Percentiles rank a stretch among this genome's conserved stretches.
phyloP scores from a whole-genome alignment of 2,329 filamentous ascomycete species.

The Penicillium sp. region DNA sequence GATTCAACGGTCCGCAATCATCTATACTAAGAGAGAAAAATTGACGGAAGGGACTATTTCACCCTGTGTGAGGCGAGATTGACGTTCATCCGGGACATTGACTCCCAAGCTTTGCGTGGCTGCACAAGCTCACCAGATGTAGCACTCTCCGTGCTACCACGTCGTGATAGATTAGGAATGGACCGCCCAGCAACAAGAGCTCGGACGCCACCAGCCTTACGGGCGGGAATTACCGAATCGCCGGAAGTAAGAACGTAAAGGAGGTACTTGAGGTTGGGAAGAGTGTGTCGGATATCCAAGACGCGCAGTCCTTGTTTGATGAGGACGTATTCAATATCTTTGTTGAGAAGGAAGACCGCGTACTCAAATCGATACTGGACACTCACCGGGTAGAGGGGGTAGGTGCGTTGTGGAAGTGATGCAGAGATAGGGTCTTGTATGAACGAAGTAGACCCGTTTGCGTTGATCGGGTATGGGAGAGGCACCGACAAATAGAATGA shows the following conservation, averaged over 20 bases:
- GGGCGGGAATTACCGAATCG: conserved; percentile 50
- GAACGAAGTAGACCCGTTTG: conserved; percentile 63
- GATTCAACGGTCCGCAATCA: not conserved
- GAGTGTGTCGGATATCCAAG: conserved; percentile 80
- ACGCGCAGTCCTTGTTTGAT: conserved; percentile 63
- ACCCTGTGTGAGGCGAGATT: conserved; percentile 8
- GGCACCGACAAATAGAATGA: conserved; percentile 73
- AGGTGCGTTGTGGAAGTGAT: conserved; percentile 53
- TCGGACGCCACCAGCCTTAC: conserved; percentile 48
- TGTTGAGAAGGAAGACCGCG: conserved; percentile 91
- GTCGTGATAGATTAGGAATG: conserved; percentile 33
- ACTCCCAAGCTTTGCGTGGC: conserved; percentile 22
- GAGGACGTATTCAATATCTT: conserved; percentile 70
- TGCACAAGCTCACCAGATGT: conserved; percentile 25
- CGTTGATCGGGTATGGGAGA: conserved; percentile 68
- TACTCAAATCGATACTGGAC: conserved; percentile 91
- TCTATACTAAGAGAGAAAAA: not conserved
- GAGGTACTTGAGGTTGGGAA: conserved; percentile 88
- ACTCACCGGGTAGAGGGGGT: conserved; percentile 68
- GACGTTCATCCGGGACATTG: conserved; percentile 24
- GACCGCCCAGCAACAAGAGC: conserved; percentile 37
- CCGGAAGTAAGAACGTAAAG: conserved; percentile 82
- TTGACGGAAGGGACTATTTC: not conserved
- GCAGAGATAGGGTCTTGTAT: conserved; percentile 64
- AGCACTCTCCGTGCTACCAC: conserved; percentile 36